phyloP scores from a whole-genome alignment of 1,139 yeast species.

The Diutina siamensis region DNA sequence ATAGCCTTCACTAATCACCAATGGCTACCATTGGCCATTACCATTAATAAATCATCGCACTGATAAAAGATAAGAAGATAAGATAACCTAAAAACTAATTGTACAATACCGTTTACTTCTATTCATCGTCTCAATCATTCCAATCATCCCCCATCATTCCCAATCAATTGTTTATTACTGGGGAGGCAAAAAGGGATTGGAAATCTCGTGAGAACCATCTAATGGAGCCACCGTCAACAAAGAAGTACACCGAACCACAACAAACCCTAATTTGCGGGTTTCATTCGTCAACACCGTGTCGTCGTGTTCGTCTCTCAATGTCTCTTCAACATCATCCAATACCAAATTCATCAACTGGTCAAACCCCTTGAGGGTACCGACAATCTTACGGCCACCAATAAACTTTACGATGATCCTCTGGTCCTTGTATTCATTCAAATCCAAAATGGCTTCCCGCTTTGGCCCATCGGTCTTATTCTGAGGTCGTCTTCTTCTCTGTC shows the following conservation, averaged over 20 bases:
- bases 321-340: slow-evolving; percentile 72
- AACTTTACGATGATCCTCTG: slow-evolving; percentile 66
- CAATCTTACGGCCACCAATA: slow-evolving; percentile 75
- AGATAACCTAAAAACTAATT: no score
- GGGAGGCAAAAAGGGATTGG: slow-evolving; percentile 43
- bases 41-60: no score
- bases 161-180: background rate
- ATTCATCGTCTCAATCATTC: no score
- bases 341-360: slow-evolving; percentile 93
- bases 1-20: no score
- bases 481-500: slow-evolving; percentile 16
- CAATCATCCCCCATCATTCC: background rate
- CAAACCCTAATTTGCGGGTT: slow-evolving; percentile 49
- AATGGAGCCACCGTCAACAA: slow-evolving; percentile 73
- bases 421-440: slow-evolving; percentile 69
- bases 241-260: slow-evolving; percentile 81
- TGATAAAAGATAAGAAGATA: no score
- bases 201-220: slow-evolving; percentile 72
- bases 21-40: no score
- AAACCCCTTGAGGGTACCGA: slow-evolving; percentile 74
- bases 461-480: slow-evolving; percentile 53
- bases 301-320: slow-evolving; percentile 55
- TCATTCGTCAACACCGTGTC: slow-evolving; percentile 34
- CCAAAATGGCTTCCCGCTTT: slow-evolving; percentile 80
- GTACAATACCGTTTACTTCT: no score